Base-by-base conservation (phyloP, 1,139 yeast genomes). In the Oligophagozyma castellii region DNA sequence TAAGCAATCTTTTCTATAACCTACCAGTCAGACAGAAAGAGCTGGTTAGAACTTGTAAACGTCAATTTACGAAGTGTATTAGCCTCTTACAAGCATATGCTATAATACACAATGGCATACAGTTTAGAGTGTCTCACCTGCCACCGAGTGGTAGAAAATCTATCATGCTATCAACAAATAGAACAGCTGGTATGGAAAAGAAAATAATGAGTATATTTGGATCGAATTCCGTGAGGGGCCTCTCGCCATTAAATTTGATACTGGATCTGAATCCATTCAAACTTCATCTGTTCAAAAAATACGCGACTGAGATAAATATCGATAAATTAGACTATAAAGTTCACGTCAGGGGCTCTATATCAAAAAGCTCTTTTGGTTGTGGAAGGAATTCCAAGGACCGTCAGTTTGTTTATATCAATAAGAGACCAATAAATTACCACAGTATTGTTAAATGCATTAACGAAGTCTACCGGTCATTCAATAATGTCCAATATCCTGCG, bases 21-120 rank as follows among this genome's bases (percentile, higher is more conserved):
- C 51, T 81, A 31, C 93, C 94, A 0, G 93, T 81, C 2, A 58
- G 94, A 40, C 59, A 65, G 30, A 76, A 75, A 45, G 86, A 80
- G 38, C 66, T 86, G 31, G 63, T 61, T 13, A 79, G 73, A 48
- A 77, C 78, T 42, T 49, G 61, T 23, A 80, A 72, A 44, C 63
- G 73, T 34, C 95, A 86, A 46, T 83, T 76, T 52, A 61, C 70
- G 28, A 78, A 73, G 42, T 64, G 83, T 12, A 43, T 86, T 2
- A 51, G 58, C 1, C 47, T 78, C 24, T 44, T 92, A 2, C 89
- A 76, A 40, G 67, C 71, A 26, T 81, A 84, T 55, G 65, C 84
- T 8, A 44, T 89, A 3, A 70, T 80, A 5, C 59, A 65, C 35
- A 60, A 70, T 1, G 59, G 63, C 3, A 66, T 76, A 3, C 66